These are phyloP conservation scores for Trichosporon coremiiforme DNA, from an alignment of 1,284 basidiomycete genomes.

Conservation along the genomic window DNA sequence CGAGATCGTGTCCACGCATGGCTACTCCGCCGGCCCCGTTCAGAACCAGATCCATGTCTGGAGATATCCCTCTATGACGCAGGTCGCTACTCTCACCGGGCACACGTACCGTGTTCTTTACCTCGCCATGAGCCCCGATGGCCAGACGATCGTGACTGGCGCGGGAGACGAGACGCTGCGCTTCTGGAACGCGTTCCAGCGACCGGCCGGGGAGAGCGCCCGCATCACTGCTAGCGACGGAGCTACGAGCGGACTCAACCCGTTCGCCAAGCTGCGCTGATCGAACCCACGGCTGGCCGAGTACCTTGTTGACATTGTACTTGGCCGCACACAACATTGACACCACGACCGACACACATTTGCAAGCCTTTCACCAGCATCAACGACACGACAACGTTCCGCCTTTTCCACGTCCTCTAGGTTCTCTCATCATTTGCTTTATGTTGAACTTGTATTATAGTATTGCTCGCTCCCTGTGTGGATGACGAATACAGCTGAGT, in stretches of 20 bases:
- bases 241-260: constrained; percentile 25
- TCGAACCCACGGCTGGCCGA: neutral
- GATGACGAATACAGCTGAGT: neutral
- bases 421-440: neutral
- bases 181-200: constrained; percentile 92
- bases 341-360: neutral
- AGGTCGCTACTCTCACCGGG: constrained; percentile 91
- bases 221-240: constrained; percentile 18
- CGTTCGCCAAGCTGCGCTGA: constrained; percentile 27
- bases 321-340: neutral
- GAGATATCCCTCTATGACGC: constrained; percentile 90
- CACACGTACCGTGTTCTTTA: constrained; percentile 94
- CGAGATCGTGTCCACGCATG: constrained; percentile 96
- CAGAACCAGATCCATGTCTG: constrained; percentile 99
- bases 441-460: neutral
- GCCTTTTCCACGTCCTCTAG: neutral
- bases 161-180: constrained; percentile 95
- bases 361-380: neutral
- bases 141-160: constrained; percentile 96
- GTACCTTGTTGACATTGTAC: neutral
- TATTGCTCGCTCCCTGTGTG: neutral
- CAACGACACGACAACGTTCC: neutral
- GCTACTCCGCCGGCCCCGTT: constrained; percentile 87
- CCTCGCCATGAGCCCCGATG: constrained; percentile 94
- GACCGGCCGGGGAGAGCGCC: constrained; percentile 24